Evolutionary conservation across 1,284 basidiomycete genomes (phyloP).

Genomic region (Trichosporon sp.): DNA sequence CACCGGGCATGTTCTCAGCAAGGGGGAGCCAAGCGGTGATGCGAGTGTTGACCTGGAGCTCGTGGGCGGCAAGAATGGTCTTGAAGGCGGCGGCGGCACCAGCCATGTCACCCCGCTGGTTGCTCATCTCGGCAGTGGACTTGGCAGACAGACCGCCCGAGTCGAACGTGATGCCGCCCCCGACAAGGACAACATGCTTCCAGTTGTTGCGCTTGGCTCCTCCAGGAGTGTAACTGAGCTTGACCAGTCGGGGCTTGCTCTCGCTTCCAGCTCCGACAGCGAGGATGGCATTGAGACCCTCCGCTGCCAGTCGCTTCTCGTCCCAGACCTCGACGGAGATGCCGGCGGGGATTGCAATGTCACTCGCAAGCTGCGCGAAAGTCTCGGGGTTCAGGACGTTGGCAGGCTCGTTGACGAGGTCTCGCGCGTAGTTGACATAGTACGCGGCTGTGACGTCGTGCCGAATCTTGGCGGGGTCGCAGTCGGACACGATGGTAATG

Average conservation of each 20-base stretch:
- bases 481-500: constrained; percentile 4
- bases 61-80: constrained; percentile 25
- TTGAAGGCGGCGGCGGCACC: constrained; percentile 23
- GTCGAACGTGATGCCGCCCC: constrained; percentile 20
- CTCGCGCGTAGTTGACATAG: constrained; percentile 22
- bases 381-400: constrained; percentile 23
- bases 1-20: constrained; percentile 26
- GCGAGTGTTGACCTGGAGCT: constrained; percentile 23
- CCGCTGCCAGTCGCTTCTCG: constrained; percentile 18
- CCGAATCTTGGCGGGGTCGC: neutral
- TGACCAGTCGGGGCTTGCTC: constrained; percentile 26
- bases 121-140: constrained; percentile 16
- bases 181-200: constrained; percentile 23
- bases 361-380: constrained; percentile 16
- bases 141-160: constrained; percentile 17
- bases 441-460: constrained; percentile 10
- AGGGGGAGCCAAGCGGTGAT: constrained; percentile 27
- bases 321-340: constrained; percentile 26
- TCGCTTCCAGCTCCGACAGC: constrained; percentile 19
- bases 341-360: neutral
- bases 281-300: constrained; percentile 17
- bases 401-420: constrained; percentile 21
- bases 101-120: constrained; percentile 28
- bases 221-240: constrained; percentile 24
- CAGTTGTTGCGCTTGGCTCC: constrained; percentile 25